Percentiles rank a stretch among this genome's conserved stretches.
Conservation (phyloP, 305 asterid genomes). For the Salvia sclarea region DNA sequence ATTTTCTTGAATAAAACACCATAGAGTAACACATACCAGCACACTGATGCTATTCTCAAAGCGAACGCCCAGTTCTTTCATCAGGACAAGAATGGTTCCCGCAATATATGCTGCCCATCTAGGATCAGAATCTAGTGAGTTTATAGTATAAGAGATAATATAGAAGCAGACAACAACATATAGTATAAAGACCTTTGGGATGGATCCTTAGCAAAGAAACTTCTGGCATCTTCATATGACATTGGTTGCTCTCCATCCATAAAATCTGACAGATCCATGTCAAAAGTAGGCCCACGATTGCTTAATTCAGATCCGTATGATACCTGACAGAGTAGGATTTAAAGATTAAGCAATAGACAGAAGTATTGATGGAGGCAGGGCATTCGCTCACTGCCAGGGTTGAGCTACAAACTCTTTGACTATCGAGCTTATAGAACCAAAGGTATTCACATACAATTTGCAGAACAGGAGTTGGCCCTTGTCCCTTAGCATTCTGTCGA, state of each 20-base stretch:
- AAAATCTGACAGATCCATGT: slow-evolving; percentile 95
- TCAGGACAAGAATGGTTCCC: slow-evolving; percentile 92
- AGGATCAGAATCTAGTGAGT: slow-evolving; percentile 41
- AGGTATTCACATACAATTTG: slow-evolving; percentile 69
- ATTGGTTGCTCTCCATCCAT: slow-evolving; percentile 79
- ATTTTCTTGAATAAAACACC: no score
- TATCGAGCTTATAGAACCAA: not conserved
- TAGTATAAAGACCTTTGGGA: slow-evolving; percentile 74
- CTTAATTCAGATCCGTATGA: slow-evolving; percentile 97
- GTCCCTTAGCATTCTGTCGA: slow-evolving; percentile 82
- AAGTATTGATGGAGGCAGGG: not conserved
- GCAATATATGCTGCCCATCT: slow-evolving; percentile 99
- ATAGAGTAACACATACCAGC: slow-evolving; percentile 60
- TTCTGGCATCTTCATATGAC: slow-evolving; percentile 80
- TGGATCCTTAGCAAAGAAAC: slow-evolving; percentile 89
- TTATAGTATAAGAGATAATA: slow-evolving; percentile 9
- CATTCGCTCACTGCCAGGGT: not conserved
- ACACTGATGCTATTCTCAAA: slow-evolving; percentile 80
- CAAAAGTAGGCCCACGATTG: slow-evolving; percentile 99
- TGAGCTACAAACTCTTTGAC: not conserved
- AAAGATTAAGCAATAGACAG: slow-evolving; percentile 1
- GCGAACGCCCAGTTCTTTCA: slow-evolving; percentile 78
- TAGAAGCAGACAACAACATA: slow-evolving; percentile 20
- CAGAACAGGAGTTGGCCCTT: slow-evolving; percentile 73
- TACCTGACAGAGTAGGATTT: slow-evolving; percentile 54